phyloP scores from a whole-genome alignment of 768 basidiomycete genomes.

The Xerocomellus intermedius region DNA sequence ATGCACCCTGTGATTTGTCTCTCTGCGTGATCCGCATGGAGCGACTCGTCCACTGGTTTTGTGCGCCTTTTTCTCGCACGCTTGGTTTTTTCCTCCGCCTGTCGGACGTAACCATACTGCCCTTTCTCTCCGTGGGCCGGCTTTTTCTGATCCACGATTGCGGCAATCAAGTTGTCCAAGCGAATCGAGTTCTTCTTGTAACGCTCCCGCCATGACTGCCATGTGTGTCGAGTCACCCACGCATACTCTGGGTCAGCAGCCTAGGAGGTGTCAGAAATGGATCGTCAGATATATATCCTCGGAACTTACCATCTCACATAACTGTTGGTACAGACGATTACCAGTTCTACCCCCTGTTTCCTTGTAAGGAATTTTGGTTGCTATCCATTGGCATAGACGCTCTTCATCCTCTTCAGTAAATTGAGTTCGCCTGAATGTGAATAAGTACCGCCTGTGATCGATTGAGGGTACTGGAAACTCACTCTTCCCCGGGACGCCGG shows the following conservation, averaged over 20 bases:
- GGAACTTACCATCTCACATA: conserved; percentile 62
- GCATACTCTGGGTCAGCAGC: conserved; percentile 65
- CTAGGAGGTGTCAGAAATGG: conserved; percentile 35
- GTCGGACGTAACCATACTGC: conserved; percentile 79
- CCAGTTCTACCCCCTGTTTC: conserved; percentile 80
- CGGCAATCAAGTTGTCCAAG: conserved; percentile 61
- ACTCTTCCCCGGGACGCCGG: conserved; percentile 80
- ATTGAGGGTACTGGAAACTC: conserved; percentile 20
- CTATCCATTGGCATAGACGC: conserved; percentile 75
- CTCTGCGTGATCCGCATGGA: conserved; percentile 23
- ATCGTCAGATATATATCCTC: neutral
- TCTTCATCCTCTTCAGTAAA: conserved; percentile 78
- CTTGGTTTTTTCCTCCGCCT: conserved; percentile 67
- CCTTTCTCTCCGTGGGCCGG: conserved; percentile 73
- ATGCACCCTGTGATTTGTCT: conserved; percentile 13
- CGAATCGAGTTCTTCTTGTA: conserved; percentile 81
- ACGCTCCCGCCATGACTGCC: conserved; percentile 88
- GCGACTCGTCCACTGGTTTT: conserved; percentile 30
- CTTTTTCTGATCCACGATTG: conserved; percentile 68
- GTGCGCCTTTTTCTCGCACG: conserved; percentile 49
- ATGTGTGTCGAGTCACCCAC: conserved; percentile 82
- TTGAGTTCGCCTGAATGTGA: conserved; percentile 59
- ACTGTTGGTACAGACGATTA: conserved; percentile 79
- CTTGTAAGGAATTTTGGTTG: conserved; percentile 79
- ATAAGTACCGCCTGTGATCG: neutral